Percentiles rank a stretch among this genome's conserved stretches.
These are phyloP conservation scores for Xanthoconium stramineum DNA, from an alignment of 768 basidiomycete species.

Conservation along the genomic window DNA sequence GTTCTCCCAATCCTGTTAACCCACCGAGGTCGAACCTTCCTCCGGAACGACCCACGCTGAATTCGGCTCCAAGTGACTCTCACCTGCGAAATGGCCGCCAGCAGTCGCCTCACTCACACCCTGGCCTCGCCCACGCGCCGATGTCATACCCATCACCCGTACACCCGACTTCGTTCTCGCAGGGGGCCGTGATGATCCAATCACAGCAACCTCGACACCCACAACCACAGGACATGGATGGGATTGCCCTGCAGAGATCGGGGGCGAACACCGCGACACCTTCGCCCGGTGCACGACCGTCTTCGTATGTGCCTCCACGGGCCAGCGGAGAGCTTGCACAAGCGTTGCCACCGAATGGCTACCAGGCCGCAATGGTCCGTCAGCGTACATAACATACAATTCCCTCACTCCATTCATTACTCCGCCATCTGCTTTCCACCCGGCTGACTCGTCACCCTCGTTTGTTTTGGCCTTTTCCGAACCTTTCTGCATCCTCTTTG, in stretches of 20 bases:
- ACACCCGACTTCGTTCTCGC: slow-evolving; percentile 45
- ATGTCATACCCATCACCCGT: slow-evolving; percentile 44
- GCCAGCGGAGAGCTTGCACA: slow-evolving; percentile 43
- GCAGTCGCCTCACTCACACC: slow-evolving; percentile 40
- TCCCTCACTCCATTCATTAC: slow-evolving; percentile 14
- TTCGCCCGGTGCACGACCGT: slow-evolving; percentile 43
- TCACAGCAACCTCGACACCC: slow-evolving; percentile 38
- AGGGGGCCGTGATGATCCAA: slow-evolving; percentile 43
- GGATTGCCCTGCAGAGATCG: slow-evolving; percentile 37
- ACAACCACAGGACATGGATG: slow-evolving; percentile 45
- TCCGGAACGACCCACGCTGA: slow-evolving; percentile 46
- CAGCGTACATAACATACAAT: slow-evolving; percentile 43
- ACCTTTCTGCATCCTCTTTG: slow-evolving; percentile 33
- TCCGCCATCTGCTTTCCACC: slow-evolving; percentile 21
- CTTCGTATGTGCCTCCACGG: slow-evolving; percentile 48
- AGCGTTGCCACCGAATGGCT: slow-evolving; percentile 40
- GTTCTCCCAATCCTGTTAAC: slow-evolving; percentile 24
- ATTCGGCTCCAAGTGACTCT: slow-evolving; percentile 37
- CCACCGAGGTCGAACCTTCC: slow-evolving; percentile 31
- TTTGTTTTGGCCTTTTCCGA: slow-evolving; percentile 18
- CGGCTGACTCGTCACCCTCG: slow-evolving; percentile 27
- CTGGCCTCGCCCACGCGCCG: slow-evolving; percentile 39
- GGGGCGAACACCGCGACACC: slow-evolving; percentile 32
- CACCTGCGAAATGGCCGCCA: slow-evolving; percentile 38
- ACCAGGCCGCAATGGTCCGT: slow-evolving; percentile 44